Evolutionary conservation across 2,329 filamentous ascomycete species (phyloP).

Genomic region (Fusarium kyushuense): DNA sequence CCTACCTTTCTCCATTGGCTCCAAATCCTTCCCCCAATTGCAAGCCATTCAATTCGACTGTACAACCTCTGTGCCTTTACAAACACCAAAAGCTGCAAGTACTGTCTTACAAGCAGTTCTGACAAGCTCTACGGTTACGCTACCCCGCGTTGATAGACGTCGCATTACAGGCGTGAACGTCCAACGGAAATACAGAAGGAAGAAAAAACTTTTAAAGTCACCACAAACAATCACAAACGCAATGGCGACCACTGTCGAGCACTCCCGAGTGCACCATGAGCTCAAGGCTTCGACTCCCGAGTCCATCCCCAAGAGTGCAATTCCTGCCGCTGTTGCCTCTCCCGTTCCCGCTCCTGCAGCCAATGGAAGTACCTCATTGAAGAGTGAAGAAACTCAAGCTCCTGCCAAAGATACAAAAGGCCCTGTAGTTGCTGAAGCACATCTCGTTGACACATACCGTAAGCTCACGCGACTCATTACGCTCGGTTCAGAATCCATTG

Average conservation of each 20-base stretch:
- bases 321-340: constrained; percentile 29
- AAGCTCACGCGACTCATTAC: constrained; percentile 50
- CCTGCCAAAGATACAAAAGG: constrained; percentile 51
- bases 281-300: constrained; percentile 29
- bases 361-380: constrained; percentile 26
- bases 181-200: constrained; percentile 37
- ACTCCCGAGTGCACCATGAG: constrained; percentile 38
- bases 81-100: constrained; percentile 45
- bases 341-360: constrained; percentile 35
- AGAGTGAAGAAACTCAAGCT: constrained; percentile 15
- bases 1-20: constrained; percentile 12
- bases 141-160: constrained; percentile 46
- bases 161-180: constrained; percentile 32
- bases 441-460: constrained; percentile 81
- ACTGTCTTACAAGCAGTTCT: constrained; percentile 46
- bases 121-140: constrained; percentile 46
- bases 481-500: constrained; percentile 18
- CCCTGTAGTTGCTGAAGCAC: constrained; percentile 79
- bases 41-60: constrained; percentile 23
- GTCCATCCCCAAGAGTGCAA: constrained; percentile 26
- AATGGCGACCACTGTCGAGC: constrained; percentile 47
- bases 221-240: constrained; percentile 26
- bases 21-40: constrained; percentile 1
- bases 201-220: constrained; percentile 9
- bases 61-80: constrained; percentile 22